These are phyloP conservation scores for Neospermospora avenae DNA, from an alignment of 2,329 filamentous ascomycete species.

Conservation along the genomic window DNA sequence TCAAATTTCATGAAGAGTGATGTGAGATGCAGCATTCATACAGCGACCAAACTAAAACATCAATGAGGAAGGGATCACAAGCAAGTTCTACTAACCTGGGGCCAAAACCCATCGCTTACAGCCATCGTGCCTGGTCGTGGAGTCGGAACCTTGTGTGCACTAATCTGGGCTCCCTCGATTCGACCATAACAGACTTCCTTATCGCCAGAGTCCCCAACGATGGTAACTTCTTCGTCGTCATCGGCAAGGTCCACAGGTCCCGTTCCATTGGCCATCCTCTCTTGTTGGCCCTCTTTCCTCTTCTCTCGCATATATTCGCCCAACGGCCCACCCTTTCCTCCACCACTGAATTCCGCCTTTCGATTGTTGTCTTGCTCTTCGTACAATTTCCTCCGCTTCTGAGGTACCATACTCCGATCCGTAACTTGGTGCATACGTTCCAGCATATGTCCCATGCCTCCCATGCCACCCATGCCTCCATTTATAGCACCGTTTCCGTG, in stretches of 20 bases:
- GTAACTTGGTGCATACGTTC: slow-evolving; percentile 75
- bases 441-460: slow-evolving; percentile 59
- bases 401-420: slow-evolving; percentile 57
- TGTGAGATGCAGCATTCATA: neutral
- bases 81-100: slow-evolving; percentile 38
- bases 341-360: slow-evolving; percentile 43
- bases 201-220: slow-evolving; percentile 57
- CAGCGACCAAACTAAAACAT: neutral
- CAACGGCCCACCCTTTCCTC: slow-evolving; percentile 56
- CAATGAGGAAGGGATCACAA: neutral
- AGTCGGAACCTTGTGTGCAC: slow-evolving; percentile 64
- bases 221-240: slow-evolving; percentile 55
- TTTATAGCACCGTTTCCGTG: slow-evolving; percentile 15
- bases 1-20: neutral
- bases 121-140: slow-evolving; percentile 61
- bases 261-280: slow-evolving; percentile 32
- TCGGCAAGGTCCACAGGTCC: slow-evolving; percentile 40
- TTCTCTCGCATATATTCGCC: slow-evolving; percentile 65
- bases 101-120: slow-evolving; percentile 60
- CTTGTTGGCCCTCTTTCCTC: slow-evolving; percentile 43
- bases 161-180: slow-evolving; percentile 63
- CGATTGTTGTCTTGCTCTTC: slow-evolving; percentile 41
- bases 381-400: slow-evolving; percentile 62
- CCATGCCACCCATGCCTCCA: slow-evolving; percentile 13
- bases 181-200: slow-evolving; percentile 81